These are phyloP conservation scores for Chloromonas sp. DNA, from an alignment of 163 green algal genomes.

Conservation along the genomic window DNA sequence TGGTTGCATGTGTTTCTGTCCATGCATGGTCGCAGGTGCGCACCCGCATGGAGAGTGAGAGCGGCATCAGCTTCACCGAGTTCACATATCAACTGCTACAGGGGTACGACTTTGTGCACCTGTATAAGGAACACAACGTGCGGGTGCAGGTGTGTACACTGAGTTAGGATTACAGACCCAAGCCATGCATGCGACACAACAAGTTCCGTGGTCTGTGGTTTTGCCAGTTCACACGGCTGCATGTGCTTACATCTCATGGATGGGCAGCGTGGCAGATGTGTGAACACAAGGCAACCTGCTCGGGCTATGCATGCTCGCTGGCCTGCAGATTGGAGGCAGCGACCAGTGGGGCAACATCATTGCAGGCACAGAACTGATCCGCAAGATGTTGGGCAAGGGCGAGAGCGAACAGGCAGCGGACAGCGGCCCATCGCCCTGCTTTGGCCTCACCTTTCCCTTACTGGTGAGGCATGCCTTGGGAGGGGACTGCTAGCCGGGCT, in stretches of 20 bases:
- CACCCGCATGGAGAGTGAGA: conserved; percentile 78
- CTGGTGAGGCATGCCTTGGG: conserved; percentile 46
- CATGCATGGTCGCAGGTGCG: conserved; percentile 36
- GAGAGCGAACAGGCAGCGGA: conserved; percentile 3
- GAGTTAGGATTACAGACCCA: background rate
- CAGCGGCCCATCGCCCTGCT: conserved; percentile 49
- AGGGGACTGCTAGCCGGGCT: too few relatives aligned
- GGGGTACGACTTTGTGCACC: conserved; percentile 97
- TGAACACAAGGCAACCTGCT: too few relatives aligned
- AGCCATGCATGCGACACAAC: background rate
- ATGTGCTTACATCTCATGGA: too few relatives aligned
- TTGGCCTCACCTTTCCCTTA: conserved; percentile 91
- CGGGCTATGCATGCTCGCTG: background rate
- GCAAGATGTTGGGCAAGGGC: conserved; percentile 38
- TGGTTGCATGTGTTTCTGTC: background rate
- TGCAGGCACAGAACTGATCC: conserved; percentile 74
- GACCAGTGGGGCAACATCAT: conserved; percentile 99
- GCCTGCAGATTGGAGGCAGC: conserved; percentile 39
- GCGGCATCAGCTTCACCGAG: conserved; percentile 97
- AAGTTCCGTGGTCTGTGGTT: background rate
- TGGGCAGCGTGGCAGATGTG: too few relatives aligned
- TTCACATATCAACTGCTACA: conserved; percentile 99
- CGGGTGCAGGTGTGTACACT: conserved; percentile 58
- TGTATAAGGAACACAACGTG: conserved; percentile 77
- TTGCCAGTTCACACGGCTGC: too few relatives aligned